Base-by-base conservation (phyloP, 768 basidiomycete genomes). In the Boletus rubescentipes region DNA sequence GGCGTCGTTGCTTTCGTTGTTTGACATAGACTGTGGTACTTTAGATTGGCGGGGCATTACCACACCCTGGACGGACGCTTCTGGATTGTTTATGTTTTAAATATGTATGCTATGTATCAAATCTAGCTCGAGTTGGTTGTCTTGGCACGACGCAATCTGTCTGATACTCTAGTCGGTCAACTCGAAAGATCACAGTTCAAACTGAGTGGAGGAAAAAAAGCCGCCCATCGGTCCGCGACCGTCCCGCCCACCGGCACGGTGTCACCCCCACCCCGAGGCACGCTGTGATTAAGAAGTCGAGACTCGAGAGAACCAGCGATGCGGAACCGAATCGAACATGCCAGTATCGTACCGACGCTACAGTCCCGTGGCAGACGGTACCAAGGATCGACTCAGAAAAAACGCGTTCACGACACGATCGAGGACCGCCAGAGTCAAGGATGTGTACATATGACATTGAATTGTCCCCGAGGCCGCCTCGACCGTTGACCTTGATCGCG, bases 321-420 rank as follows among this genome's bases (percentile, higher is more conserved):
- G 35, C 59, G 58, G 59, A 18, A 51, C 59, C 54, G 59, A 61
- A 40, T 18, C 39, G 38, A 44, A 37, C 16, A 23, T 16, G 34
- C n/a, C n/a, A n/a, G n/a, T n/a, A n/a, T 29, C 21, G 16, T 14
- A 23, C 44, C 38, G 23, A 55, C 21, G 34, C 29, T 26, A 26
- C 29, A 9, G 31, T 39, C 26, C 41, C 46, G 40, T 14, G 41
- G 23, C 15, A 4, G n/a, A 23, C 26, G 4, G 26, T 26, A 6
- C 26, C 26, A 26, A 26, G 26, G 26, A 26, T 26, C 6, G 26
- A 26, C 26, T 26, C 6, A 6, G 6, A 26, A 26, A 6, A 26
- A 26, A 26, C 26, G 26, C 26, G 26, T 26, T 11, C 20, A 36
- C 38, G 38, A 36, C 47, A 10, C 35, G 61, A 56, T 53, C 61